Evolutionary conservation across 1,284 basidiomycete species (phyloP).

Genomic region (Pterula multifida): DNA sequence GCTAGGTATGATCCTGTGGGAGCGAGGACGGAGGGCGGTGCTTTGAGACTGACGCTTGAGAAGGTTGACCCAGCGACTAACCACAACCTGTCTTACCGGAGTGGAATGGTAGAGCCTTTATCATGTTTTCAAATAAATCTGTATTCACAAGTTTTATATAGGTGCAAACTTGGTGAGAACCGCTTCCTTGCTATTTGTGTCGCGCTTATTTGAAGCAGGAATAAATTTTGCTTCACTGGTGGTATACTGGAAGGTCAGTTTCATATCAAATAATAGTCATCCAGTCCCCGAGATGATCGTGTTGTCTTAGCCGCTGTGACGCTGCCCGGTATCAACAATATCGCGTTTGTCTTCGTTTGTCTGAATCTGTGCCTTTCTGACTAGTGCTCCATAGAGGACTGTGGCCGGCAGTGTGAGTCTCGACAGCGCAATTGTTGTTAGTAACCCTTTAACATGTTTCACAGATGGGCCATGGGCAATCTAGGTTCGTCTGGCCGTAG

Average conservation of each 20-base stretch:
- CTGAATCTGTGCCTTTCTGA: neutral
- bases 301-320: conserved; percentile 32
- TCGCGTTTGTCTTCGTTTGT: conserved; percentile 23
- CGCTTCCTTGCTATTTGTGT: neutral
- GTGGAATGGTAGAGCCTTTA: conserved; percentile 16
- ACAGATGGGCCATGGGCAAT: conserved; percentile 67
- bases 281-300: conserved; percentile 4
- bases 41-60: conserved; percentile 39
- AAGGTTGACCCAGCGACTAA: conserved; percentile 21
- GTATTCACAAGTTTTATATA: neutral
- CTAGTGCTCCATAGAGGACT: conserved; percentile 48
- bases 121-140: neutral
- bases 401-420: conserved; percentile 60
- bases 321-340: conserved; percentile 47
- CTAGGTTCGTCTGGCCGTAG: conserved; percentile 35
- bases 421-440: neutral
- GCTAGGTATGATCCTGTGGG: conserved; percentile 36
- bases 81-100: conserved; percentile 38
- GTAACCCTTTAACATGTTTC: conserved; percentile 1
- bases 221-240: conserved; percentile 3
- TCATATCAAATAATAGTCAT: too few species aligned
- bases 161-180: neutral
- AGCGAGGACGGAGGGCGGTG: conserved; percentile 39
- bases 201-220: neutral
- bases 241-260: conserved; percentile 38